Base-by-base conservation (phyloP, 768 basidiomycete genomes). In the Phaeolepiota aurea region DNA sequence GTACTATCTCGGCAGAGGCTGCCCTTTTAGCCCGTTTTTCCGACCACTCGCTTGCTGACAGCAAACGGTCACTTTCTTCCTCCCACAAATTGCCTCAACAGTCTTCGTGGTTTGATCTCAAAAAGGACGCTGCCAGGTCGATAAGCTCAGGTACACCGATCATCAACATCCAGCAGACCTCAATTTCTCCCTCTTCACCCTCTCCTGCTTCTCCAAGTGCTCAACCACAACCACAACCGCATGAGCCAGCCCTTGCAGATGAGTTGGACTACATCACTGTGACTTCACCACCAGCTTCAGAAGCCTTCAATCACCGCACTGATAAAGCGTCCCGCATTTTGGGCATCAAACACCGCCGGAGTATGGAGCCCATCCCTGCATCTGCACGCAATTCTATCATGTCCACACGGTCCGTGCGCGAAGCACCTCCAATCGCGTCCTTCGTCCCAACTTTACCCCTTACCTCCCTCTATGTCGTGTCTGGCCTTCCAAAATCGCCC, bases 301-400 rank as follows among this genome's bases (percentile, higher is more conserved):
- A 52, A 47, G 58, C 65, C 31, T 55, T 64, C 42, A 53, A 60
- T 41, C 49, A 63, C 40, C 72, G 75, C 44, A 63, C 69, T 19
- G 83, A 87, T 62, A 88, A 88, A 62, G 83, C 87, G 16, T 79
- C 85, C 16, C 72, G 84, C 47, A 69, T 88, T 40, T 74, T 88
- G 32, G 87, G 85, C 48, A 80, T 88, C 50, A 64, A 69, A 36
- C 86, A 87, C 57, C 72, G 78, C 47, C 72, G 68, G 56, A 82
- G 79, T 40, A 89, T 89, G 87, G 86, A 88, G 54, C 87, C 87
- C 47, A 82, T 88, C 49, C 85, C 86, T 38, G 84, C 79, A 18
- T 80, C 82, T 3, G 68, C 76, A 44, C 77, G 87, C 51, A 82
- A 74, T 38, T 87, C 85, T 30, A 74, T 89, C 48, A 78, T 87